Evolutionary conservation across 768 basidiomycete species (phyloP), one percentile per base, ranked within the genome.

Genomic region (Rhizopogon sp.): DNA sequence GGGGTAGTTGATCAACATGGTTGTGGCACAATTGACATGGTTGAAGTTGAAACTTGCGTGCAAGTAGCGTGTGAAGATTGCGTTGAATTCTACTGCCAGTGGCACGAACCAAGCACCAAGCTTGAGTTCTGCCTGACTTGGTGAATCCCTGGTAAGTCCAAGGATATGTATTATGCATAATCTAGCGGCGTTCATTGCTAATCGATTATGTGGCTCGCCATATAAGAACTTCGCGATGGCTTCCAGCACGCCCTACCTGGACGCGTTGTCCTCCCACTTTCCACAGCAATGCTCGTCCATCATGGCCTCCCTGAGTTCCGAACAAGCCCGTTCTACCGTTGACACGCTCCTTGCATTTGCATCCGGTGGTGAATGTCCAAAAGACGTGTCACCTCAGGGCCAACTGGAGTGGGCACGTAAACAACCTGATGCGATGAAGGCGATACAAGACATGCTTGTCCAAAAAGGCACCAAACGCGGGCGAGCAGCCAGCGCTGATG

Each of bases 301-400:
- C 6, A 8, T 52, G 7, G 61, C 58, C 5, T 35, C 63, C 0
- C 40, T 61, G 33, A 55, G 29, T 16, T 61, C 58, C 0, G 46
- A 53, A 0, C 54, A 60, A 22, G 39, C 52, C 0, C 54, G 60
- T 3, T 22, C 41, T 1, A 14, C 29, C 16, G 39, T 72, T 10
- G 72, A 72, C 14, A 57, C 54, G 0, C 33, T 73, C 9, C 61
- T 72, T 31, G 44, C 60, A 14, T 73, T 72, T 60, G 65, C 60
- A 3, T 58, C 68, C 17, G 71, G 71, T 1, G 64, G 54, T 3
- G 63, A 64, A 14, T 66, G 65, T 39, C 63, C 70, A 6, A 13
- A 61, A 9, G 54, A 42, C 20, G 52, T 61, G 20, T 29, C 39
- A 43, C 17, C 37, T 37, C 52, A 62, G 20, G 41, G 52, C 0